Percentiles rank a stretch among this genome's conserved stretches.
Evolutionary conservation across 2,329 filamentous ascomycete genomes (phyloP).

Genomic region (Pseudocercospora pini-densiflorae): DNA sequence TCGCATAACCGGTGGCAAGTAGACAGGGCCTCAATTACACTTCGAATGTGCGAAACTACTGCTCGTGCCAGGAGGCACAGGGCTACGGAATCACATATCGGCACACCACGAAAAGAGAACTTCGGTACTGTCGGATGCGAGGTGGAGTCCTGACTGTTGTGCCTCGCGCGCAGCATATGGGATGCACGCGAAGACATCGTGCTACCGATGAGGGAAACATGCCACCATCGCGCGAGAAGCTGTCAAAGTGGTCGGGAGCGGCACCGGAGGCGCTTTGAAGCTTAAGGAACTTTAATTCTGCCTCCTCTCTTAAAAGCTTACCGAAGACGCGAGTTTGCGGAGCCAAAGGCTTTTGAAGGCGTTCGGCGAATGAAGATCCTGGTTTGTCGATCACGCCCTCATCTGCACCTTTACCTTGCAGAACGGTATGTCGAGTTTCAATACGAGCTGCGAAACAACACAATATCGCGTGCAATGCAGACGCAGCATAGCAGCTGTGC

Average conservation of each 20-base stretch:
- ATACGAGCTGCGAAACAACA: neutral
- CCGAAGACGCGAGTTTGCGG: neutral
- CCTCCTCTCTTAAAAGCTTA: neutral
- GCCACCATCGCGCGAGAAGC: neutral
- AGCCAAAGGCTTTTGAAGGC: neutral
- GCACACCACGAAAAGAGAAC: neutral
- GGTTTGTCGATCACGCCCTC: neutral
- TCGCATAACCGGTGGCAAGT: too few species aligned
- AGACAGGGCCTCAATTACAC: too few species aligned
- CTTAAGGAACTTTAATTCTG: conserved; percentile 2
- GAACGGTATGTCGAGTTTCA: neutral
- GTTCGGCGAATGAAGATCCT: conserved; percentile 1
- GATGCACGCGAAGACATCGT: conserved; percentile 3
- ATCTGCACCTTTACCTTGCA: neutral
- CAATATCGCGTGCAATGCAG: neutral
- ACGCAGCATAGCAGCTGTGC: neutral
- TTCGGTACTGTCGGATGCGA: neutral
- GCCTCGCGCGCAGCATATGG: neutral
- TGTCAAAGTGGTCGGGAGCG: neutral
- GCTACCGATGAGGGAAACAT: neutral
- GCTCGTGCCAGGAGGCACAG: neutral
- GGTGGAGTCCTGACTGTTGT: neutral
- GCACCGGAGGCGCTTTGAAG: neutral
- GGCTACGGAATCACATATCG: neutral
- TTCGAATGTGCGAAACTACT: neutral